Evolutionary conservation across 2,329 filamentous ascomycete species (phyloP), one percentile per base, ranked within the genome.

Genomic region (Fusarium falciforme): DNA sequence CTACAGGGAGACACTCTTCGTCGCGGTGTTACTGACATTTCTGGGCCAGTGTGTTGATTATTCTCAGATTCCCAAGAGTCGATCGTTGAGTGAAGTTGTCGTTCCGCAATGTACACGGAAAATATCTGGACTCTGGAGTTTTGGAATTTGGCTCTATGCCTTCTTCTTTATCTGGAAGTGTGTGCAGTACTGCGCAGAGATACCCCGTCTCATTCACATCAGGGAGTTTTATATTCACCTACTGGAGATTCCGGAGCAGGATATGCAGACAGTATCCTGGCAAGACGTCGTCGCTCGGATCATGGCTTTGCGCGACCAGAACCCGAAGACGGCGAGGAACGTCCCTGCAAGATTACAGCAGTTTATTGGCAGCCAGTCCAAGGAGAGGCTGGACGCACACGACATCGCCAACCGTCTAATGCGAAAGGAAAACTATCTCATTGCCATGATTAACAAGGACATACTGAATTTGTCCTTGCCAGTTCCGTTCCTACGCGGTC

Each of bases 401-500:
- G 96, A 98, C 79, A 98, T 99, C 81, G 96, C 96, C 8, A 99
- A 98, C 80, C 91, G 96, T 35, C 85, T 99, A 54, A 98, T 99
- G 96, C 92, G 96, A 68, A 93, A 94, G 79, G 96, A 98, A 72
- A 99, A 99, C 79, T 99, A 98, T 78, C 89, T 98, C 72, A 98
- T 99, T 78, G 96, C 96, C 6, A 87, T 99, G 78, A 94, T 98
- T 84, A 99, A 99, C 86, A 98, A 99, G 82, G 96, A 98, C 70
- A 90, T 98, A 40, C 84, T 99, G 47, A 92, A 99, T 79, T 86
- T 98, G 54, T 95, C 93, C 0, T 88, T 98, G 4, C 94, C 94
- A 2, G 83, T 99, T 3, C 96, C 96, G 0, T 95, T 98, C 72
- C 79, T 98, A 3, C 89, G 92, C 42, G 91, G 91, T 49, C 90